Evolutionary conservation across 2,329 filamentous ascomycete genomes (phyloP), one percentile per base, ranked within the genome.

Genomic region (Sphaerostilbella broomeana): DNA sequence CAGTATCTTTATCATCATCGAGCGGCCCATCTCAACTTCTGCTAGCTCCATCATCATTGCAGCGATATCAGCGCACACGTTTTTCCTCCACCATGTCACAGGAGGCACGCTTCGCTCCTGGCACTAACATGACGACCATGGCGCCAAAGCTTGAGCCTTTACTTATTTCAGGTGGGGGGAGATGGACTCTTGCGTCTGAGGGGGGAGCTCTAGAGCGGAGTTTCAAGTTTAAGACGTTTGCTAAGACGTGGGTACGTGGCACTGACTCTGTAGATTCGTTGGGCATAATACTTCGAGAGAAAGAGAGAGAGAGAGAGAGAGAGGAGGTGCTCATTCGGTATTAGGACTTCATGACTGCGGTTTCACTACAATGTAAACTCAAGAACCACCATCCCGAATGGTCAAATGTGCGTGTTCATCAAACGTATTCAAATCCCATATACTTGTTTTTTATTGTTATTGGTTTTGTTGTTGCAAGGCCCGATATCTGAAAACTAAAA

Each of bases 341-440:
- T n/a, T 45, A 83, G 79, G 79, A 81, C 47, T 87, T 86, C 61
- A 86, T 86, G 81, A 82, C 79, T n/a, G 70, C 70, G 3, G 72
- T 86, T 11, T 77, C 81, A 9, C 62, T 79, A 21, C 73, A 85
- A 51, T 84, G 80, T 61, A 81, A 82, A 53, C 57, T 74, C 25
- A 71, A 73, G 52, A 82, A 77, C 50, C 83, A 87, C 56, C 83
- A 87, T 52, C 82, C 83, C 0, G 82, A 86, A 57, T 86, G 82
- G 82, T 81, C 79, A 3, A 86, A 87, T 53, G 81, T 81, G 61
- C 48, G 68, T 57, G n/a, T n/a, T n/a, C n/a, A n/a, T n/a, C n/a
- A n/a, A n/a, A n/a, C n/a, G n/a, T n/a, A n/a, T n/a, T n/a, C n/a
- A n/a, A n/a, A n/a, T n/a, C n/a, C n/a, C n/a, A n/a, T n/a, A n/a